phyloP scores from a whole-genome alignment of 2,329 filamentous ascomycete species.

The Dactylellina haptotyla region DNA sequence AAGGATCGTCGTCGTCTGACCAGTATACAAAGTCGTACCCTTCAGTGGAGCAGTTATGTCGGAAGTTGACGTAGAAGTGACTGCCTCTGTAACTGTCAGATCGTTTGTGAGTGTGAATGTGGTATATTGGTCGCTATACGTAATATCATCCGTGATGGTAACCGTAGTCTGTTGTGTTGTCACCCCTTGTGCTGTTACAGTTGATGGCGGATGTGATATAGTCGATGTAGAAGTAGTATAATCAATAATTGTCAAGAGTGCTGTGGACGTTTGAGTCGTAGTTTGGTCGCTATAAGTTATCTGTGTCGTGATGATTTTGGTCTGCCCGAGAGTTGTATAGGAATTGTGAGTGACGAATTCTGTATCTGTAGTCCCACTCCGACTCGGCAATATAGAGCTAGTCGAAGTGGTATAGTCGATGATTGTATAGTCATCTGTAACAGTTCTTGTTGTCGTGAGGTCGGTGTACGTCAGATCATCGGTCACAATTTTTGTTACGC shows the following conservation, averaged over 20 bases:
- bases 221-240: constrained; percentile 15
- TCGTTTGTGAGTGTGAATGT: constrained; percentile 16
- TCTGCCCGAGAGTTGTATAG: constrained; percentile 3
- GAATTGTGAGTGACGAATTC: not conserved
- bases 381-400: not conserved
- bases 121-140: constrained; percentile 6
- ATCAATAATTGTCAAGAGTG: constrained; percentile 12
- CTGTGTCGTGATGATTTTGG: constrained; percentile 6
- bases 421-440: constrained; percentile 9
- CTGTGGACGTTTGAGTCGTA: constrained; percentile 5
- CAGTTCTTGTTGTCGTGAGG: not conserved
- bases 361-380: constrained; percentile 12
- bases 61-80: not conserved
- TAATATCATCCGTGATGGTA: constrained; percentile 17
- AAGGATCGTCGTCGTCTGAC: constrained; percentile 18
- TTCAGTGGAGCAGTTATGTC: not conserved
- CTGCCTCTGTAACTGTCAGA: constrained; percentile 12
- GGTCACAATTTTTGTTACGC: constrained; percentile 16
- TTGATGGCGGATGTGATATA: not conserved
- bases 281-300: constrained; percentile 20
- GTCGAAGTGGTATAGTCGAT: constrained; percentile 21
- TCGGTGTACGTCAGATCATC: constrained; percentile 5
- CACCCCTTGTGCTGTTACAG: not conserved
- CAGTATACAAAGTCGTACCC: not conserved
- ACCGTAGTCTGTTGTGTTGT: constrained; percentile 7